Evolutionary conservation across 225 moss, liverwort and hornwort genomes (phyloP).

Genomic region (Takakia lepidozioides): DNA sequence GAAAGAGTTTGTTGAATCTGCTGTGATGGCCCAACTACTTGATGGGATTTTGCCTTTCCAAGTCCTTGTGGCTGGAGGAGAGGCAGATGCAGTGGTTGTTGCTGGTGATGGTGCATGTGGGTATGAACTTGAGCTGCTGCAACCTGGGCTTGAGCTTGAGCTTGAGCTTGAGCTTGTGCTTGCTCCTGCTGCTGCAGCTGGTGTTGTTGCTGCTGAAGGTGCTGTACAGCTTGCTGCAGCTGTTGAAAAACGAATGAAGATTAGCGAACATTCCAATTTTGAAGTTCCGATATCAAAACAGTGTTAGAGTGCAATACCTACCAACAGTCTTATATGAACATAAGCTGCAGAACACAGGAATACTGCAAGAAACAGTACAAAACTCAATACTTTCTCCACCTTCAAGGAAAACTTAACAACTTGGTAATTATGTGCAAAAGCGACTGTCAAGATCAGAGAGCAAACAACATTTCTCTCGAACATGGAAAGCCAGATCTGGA

Average conservation of each 20-base stretch:
- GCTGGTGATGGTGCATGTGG: constrained; percentile 44
- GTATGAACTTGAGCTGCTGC: constrained; percentile 22
- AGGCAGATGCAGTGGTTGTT: constrained; percentile 9
- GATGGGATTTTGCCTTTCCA: constrained; percentile 24
- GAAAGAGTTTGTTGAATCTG: constrained; percentile 1
- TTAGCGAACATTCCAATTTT: no score
- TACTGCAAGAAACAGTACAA: background rate
- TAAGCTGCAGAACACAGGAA: no score
- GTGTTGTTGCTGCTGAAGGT: constrained; percentile 32
- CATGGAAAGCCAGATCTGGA: no score
- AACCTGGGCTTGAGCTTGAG: constrained; percentile 15
- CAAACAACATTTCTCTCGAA: no score
- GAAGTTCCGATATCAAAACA: no score
- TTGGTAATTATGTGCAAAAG: no score
- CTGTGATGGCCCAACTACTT: constrained; percentile 9
- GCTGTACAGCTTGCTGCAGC: constrained; percentile 47
- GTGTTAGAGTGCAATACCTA: no score
- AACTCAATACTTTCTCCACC: no score
- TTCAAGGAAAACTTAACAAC: no score
- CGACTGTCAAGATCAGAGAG: no score
- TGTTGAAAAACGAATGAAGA: constrained; percentile 9
- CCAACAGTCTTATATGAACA: no score
- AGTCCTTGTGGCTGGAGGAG: constrained; percentile 15
- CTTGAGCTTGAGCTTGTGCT: constrained; percentile 17
- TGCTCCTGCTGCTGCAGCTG: constrained; percentile 32